phyloP scores from a whole-genome alignment of 2,329 filamentous ascomycete species.

The Aspergillus sp. region DNA sequence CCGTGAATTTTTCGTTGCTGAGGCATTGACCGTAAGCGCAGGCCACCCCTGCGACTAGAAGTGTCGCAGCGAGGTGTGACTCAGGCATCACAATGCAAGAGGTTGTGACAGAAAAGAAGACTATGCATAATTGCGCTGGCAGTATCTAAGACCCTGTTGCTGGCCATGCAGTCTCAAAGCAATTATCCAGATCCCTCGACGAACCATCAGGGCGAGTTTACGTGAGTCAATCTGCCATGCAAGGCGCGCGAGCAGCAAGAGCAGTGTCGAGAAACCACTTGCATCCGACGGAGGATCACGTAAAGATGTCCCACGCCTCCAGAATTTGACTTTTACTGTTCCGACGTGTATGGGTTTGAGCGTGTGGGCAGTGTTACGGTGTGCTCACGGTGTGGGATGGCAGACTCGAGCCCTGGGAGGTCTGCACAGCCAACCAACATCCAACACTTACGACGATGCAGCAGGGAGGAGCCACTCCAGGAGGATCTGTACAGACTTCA shows the following conservation, averaged over 20 bases:
- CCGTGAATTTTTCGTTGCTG: not conserved
- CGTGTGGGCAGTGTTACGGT: not conserved
- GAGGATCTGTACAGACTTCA: not conserved
- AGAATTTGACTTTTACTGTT: slow-evolving; percentile 1
- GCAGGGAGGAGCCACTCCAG: not conserved
- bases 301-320: not conserved
- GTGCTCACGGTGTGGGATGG: slow-evolving; percentile 10
- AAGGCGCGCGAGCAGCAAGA: not conserved
- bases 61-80: not conserved
- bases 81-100: not conserved
- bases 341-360: not conserved
- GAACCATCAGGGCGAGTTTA: not conserved
- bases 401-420: not conserved
- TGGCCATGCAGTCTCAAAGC: not conserved
- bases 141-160: not conserved
- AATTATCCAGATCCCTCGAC: not conserved
- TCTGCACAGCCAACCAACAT: slow-evolving; percentile 6
- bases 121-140: slow-evolving; percentile 3
- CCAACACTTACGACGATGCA: not conserved
- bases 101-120: not conserved
- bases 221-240: not conserved
- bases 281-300: not conserved
- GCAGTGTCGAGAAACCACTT: not conserved
- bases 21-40: not conserved
- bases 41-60: not conserved